A percentile compares a stretch with the other conserved stretches of the same genome.
Conservation (phyloP, 2,329 filamentous ascomycete genomes). For the Sarocladiaceae sp. region DNA sequence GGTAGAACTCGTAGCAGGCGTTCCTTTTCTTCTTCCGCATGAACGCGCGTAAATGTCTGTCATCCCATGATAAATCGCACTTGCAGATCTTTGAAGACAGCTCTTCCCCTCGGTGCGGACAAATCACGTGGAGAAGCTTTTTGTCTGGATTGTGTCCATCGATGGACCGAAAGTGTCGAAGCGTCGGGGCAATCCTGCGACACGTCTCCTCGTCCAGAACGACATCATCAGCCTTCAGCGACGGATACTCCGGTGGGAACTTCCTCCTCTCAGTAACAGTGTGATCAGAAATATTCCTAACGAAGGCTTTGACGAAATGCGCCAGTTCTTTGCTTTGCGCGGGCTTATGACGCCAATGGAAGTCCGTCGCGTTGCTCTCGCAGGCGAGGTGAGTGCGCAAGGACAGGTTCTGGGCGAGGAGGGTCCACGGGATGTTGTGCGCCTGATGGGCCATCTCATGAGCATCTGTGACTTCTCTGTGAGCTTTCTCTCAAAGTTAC, state of each 20-base stretch:
- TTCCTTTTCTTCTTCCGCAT: conserved; percentile 9
- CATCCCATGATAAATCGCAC: conserved; percentile 13
- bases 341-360: conserved; percentile 11
- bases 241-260: conserved; percentile 4
- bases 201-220: background rate
- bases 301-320: conserved; percentile 13
- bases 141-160: background rate
- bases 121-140: background rate
- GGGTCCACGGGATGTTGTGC: conserved; percentile 14
- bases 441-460: conserved; percentile 16
- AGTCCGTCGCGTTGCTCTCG: background rate
- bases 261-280: conserved; percentile 7
- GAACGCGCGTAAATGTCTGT: conserved; percentile 16
- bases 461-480: too few relatives aligned
- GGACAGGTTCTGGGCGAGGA: conserved; percentile 11
- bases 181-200: conserved; percentile 4
- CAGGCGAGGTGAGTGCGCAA: conserved; percentile 5
- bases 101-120: background rate
- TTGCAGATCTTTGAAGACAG: background rate
- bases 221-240: background rate
- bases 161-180: background rate
- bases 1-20: conserved; percentile 14
- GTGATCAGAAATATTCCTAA: conserved; percentile 11
- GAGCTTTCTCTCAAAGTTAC: too few relatives aligned
- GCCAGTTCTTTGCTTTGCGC: conserved; percentile 12